Evolutionary conservation across 1,284 basidiomycete genomes (phyloP), one percentile per base, ranked within the genome.

Genomic region (Puccinia hordei): DNA sequence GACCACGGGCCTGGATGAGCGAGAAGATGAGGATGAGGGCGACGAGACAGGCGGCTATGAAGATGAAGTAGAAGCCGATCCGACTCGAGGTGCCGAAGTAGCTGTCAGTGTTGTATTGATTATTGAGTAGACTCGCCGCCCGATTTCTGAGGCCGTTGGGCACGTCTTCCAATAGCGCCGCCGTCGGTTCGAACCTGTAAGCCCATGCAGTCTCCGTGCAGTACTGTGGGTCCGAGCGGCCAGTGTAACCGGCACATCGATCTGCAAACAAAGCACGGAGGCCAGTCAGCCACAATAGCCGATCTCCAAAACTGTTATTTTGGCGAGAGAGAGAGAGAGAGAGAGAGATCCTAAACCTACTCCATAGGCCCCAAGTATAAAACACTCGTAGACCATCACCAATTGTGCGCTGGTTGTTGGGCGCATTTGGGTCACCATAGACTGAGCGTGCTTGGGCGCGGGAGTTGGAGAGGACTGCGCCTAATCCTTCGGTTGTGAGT

Each of bases 341-440:
- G 12, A 46, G n/a, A 3, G 0, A 73, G 10, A 1, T 10, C 17
- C 35, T 41, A 2, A 8, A 46, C 65, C 1, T 69, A 78, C 76
- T 78, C 76, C 76, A 78, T 19, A 78, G 51, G 24, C 76, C 76
- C 76, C 76, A 78, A 2, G 76, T 78, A n/a, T 78, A 78, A 33
- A 35, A 78, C 12, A 68, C 27, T 44, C 76, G 44, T 19, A 78
- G 51, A 59, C 76, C 76, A 22, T 78, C 76, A 9, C 65, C 65
- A 19, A 33, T 9, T 49, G 17, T 69, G n/a, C 51, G 63, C 24
- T n/a, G 19, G 33, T 78, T 78, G 22, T 24, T 8, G n/a, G 24
- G 33, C 27, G 63, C 24, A 46, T 69, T 46, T 35, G 49, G 76
- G 19, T 78, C 69, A 17, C 76, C 76, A 22, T 69, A 78, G 3